phyloP scores from a whole-genome alignment of 148 eudicot genomes.

The Pouteria glomerata region DNA sequence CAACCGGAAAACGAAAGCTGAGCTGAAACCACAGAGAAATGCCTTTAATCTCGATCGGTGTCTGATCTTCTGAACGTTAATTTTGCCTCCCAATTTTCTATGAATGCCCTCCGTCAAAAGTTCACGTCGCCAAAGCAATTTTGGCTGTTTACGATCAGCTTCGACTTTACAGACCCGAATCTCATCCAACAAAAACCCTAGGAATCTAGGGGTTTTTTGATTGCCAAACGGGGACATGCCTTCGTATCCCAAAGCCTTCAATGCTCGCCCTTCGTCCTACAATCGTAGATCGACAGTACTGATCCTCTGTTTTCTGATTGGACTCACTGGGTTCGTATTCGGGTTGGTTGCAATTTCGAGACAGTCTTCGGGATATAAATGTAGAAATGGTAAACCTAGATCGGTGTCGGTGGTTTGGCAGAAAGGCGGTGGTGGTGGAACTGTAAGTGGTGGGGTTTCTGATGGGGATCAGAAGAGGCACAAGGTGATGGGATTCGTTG shows the following conservation, averaged over 20 bases:
- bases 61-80: not conserved
- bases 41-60: not conserved
- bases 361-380: slow-evolving; percentile 14
- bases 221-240: slow-evolving; percentile 30
- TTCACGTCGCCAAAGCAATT: not conserved
- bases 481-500: slow-evolving; percentile 92
- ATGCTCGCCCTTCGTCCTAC: slow-evolving; percentile 24
- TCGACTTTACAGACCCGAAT: too few species aligned
- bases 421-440: slow-evolving; percentile 4
- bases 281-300: slow-evolving; percentile 25
- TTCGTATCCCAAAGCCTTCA: slow-evolving; percentile 36
- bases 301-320: slow-evolving; percentile 28
- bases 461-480: slow-evolving; percentile 40
- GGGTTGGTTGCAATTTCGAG: slow-evolving; percentile 26
- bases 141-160: too few species aligned
- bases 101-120: not conserved
- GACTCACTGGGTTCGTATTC: slow-evolving; percentile 28
- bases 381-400: slow-evolving; percentile 24
- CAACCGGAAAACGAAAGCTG: slow-evolving; percentile 2
- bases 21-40: not conserved
- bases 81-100: not conserved
- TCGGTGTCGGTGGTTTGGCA: slow-evolving; percentile 56
- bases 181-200: not conserved
- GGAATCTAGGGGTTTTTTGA: not conserved
- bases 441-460: not conserved